These are phyloP conservation scores for Amylocarpus encephaloides DNA, from an alignment of 2,329 filamentous ascomycete genomes.

Conservation along the genomic window DNA sequence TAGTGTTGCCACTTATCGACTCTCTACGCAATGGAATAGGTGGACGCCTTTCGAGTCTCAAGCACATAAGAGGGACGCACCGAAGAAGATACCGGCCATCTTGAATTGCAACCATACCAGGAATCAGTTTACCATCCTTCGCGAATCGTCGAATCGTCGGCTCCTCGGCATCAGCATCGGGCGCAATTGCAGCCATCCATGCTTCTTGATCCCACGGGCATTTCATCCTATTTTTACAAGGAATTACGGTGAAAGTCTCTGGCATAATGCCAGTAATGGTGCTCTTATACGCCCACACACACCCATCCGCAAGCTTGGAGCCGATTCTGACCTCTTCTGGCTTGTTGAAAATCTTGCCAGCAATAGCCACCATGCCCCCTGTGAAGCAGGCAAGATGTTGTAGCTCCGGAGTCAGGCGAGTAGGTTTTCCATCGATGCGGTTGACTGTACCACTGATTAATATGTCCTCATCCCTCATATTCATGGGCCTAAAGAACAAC, in stretches of 20 bases:
- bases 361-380: slow-evolving; percentile 65
- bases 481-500: slow-evolving; percentile 41
- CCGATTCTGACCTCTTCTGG: slow-evolving; percentile 50
- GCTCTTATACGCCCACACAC: slow-evolving; percentile 54
- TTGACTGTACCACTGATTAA: slow-evolving; percentile 44
- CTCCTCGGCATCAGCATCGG: slow-evolving; percentile 11
- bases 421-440: slow-evolving; percentile 37
- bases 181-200: slow-evolving; percentile 37
- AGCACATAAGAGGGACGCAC: slow-evolving; percentile 5
- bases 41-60: neutral
- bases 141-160: slow-evolving; percentile 12
- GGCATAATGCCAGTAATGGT: slow-evolving; percentile 57
- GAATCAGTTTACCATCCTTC: slow-evolving; percentile 12
- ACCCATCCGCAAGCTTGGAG: slow-evolving; percentile 54
- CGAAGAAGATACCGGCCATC: slow-evolving; percentile 25
- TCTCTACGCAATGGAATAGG: no score
- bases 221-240: slow-evolving; percentile 18
- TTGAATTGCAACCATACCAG: slow-evolving; percentile 21
- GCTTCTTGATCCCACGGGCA: slow-evolving; percentile 39
- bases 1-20: neutral
- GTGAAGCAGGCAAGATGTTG: slow-evolving; percentile 69
- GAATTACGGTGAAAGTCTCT: slow-evolving; percentile 43
- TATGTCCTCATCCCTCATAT: slow-evolving; percentile 34
- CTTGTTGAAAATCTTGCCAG: slow-evolving; percentile 53
- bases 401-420: slow-evolving; percentile 36